These are phyloP conservation scores for sunflower (Helianthus annuus) DNA, from an alignment of 129 eudicot species.

Conservation along the genomic window HanXRQr2.0-SUNRISE NC_035436.2:185770487-185770986, in stretches of 20 bases:
- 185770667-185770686: background rate
- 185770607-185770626: background rate
- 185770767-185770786: background rate
- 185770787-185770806: conserved; percentile 10
- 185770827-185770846: background rate
- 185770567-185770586: background rate
- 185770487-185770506: background rate
- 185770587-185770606: background rate
- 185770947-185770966: no score
- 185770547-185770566: conserved; percentile 8
- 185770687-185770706: background rate
- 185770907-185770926: background rate
- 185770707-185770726: background rate
- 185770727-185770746: background rate
- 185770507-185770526: background rate
- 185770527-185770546: background rate
- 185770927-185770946: no score
- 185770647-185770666: background rate
- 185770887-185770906: background rate
- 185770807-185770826: conserved; percentile 13
- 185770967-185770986: no score
- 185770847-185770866: background rate
- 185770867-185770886: background rate
- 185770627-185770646: background rate
- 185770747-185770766: background rate